A percentile compares a stretch with the other conserved stretches of the same genome.
Conservation (phyloP, 2,329 filamentous ascomycete species). For the Monosporascus sp. region DNA sequence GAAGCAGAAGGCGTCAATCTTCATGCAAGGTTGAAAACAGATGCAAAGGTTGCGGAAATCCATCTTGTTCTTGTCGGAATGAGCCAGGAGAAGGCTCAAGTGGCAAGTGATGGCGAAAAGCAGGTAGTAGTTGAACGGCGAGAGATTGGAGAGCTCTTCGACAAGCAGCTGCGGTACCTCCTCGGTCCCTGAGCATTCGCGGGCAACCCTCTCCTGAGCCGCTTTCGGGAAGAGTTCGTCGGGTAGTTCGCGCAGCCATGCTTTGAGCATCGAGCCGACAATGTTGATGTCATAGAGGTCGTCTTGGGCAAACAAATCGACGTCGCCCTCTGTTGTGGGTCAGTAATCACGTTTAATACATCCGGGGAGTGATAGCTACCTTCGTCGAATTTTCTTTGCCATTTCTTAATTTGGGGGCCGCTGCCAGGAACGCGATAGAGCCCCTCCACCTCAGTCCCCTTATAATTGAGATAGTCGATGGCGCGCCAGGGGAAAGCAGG, state of each 20-base stretch:
- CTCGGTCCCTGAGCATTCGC: slow-evolving; percentile 73
- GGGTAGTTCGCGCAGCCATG: slow-evolving; percentile 90
- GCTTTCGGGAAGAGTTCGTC: slow-evolving; percentile 88
- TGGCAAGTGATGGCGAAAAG: slow-evolving; percentile 97
- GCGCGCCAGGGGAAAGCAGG: slow-evolving; percentile 91
- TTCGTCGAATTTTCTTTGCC: slow-evolving; percentile 86
- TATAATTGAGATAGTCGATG: slow-evolving; percentile 94
- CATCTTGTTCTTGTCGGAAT: slow-evolving; percentile 97
- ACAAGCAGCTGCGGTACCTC: slow-evolving; percentile 79
- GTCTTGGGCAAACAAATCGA: slow-evolving; percentile 81
- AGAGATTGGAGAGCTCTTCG: slow-evolving; percentile 88
- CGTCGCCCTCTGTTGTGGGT: slow-evolving; percentile 62
- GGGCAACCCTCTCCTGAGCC: slow-evolving; percentile 72
- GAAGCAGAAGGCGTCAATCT: slow-evolving; percentile 92
- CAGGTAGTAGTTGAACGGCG: slow-evolving; percentile 95
- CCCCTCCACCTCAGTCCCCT: slow-evolving; percentile 88
- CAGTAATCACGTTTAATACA: slow-evolving; percentile 11
- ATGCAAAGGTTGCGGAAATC: slow-evolving; percentile 93
- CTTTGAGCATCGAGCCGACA: slow-evolving; percentile 92
- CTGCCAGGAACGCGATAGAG: slow-evolving; percentile 90
- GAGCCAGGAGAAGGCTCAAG: slow-evolving; percentile 82
- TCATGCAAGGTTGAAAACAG: slow-evolving; percentile 95
- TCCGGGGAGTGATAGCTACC: slow-evolving; percentile 41
- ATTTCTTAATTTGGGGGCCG: slow-evolving; percentile 84
- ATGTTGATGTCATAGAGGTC: slow-evolving; percentile 96